Conservation (phyloP, 148 eudicot genomes). For the Silene conica region DNA sequence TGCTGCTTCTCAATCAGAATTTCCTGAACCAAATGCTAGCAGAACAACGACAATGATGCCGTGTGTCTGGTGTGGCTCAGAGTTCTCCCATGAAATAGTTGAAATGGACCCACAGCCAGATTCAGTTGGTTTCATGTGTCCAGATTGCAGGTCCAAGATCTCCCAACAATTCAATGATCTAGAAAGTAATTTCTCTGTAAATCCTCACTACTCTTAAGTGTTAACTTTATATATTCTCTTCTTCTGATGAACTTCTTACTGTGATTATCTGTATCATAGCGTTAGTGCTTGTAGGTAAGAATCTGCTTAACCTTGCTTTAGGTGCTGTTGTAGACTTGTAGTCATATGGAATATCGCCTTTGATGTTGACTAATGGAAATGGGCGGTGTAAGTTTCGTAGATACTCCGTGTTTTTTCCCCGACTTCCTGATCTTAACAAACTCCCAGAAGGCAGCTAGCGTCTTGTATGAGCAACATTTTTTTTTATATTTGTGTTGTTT, state of each 20-base stretch:
- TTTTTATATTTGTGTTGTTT: no score
- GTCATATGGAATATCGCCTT: not conserved
- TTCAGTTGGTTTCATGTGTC: constrained; percentile 74
- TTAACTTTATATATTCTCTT: not conserved
- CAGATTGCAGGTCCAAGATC: constrained; percentile 57
- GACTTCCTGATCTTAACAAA: no score
- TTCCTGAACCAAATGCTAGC: constrained; percentile 20
- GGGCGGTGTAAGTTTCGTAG: not conserved
- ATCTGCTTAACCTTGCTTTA: constrained; percentile 7
- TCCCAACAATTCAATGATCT: constrained; percentile 53
- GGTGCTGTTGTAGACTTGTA: constrained; percentile 3
- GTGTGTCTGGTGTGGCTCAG: constrained; percentile 66
- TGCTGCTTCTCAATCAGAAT: constrained; percentile 28
- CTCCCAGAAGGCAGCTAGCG: no score
- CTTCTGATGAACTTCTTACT: not conserved
- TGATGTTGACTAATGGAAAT: not conserved
- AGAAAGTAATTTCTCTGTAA: constrained; percentile 34
- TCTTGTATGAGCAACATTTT: no score
- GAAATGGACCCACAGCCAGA: constrained; percentile 55
- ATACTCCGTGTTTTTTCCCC: not conserved
- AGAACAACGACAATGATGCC: constrained; percentile 32
- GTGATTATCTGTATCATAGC: constrained; percentile 19
- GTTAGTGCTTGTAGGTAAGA: not conserved
- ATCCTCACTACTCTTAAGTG: constrained; percentile 11
- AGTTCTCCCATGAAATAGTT: constrained; percentile 43